These are phyloP conservation scores for Geranium incanum DNA, from an alignment of 441 rosid species.

Conservation along the genomic window DNA sequence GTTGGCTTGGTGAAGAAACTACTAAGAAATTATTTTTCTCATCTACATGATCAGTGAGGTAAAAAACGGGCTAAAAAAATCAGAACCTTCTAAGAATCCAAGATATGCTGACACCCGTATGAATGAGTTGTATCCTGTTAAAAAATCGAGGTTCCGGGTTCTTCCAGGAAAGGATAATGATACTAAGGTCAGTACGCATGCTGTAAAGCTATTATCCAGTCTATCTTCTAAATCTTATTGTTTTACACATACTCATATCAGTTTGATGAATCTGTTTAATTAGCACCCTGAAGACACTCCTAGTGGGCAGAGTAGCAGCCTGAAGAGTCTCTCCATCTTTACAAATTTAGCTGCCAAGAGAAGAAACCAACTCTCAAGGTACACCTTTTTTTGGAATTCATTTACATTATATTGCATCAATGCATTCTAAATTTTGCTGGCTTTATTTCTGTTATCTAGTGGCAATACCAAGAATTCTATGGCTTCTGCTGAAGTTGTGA, in stretches of 20 bases:
- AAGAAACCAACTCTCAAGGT: conserved; percentile 49
- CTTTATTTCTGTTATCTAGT: conserved; percentile 21
- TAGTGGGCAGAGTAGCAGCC: conserved; percentile 35
- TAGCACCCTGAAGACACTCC: conserved; percentile 30
- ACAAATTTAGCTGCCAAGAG: conserved; percentile 49
- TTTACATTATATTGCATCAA: conserved; percentile 13
- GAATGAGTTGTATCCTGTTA: conserved; percentile 69
- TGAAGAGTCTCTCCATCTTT: conserved; percentile 45
- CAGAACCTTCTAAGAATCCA: conserved; percentile 42
- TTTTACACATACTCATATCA: conserved; percentile 10
- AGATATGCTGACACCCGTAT: conserved; percentile 62
- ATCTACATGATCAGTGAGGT: conserved; percentile 25
- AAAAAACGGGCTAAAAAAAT: conserved; percentile 45
- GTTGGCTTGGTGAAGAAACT: conserved; percentile 9
- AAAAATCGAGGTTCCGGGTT: conserved; percentile 57
- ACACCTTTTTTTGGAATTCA: conserved; percentile 19
- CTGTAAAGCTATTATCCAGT: conserved; percentile 9
- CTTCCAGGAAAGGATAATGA: conserved; percentile 47
- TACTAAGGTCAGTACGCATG: conserved; percentile 41
- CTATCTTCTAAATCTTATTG: conserved; percentile 13
- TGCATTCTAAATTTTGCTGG: conserved; percentile 10
- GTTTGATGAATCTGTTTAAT: neutral
- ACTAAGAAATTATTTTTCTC: conserved; percentile 22
- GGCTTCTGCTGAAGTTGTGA: conserved; percentile 35
- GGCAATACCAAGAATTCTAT: conserved; percentile 41